phyloP scores from a whole-genome alignment of 768 basidiomycete species.

The Psilocybe azurescens region DNA sequence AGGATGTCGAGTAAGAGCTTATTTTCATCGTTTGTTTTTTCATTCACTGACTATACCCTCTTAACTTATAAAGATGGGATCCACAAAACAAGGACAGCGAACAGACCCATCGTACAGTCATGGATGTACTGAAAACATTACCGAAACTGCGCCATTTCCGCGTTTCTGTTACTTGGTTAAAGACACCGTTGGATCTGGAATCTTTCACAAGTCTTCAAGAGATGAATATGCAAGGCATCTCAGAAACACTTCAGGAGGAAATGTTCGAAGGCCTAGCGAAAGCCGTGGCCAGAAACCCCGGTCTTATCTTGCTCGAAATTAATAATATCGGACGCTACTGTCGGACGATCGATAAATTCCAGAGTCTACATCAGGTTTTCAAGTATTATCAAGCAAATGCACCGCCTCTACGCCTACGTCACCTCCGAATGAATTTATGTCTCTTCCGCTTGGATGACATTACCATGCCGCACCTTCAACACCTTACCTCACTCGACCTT shows the following conservation, averaged over 20 bases:
- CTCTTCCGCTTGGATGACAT: slow-evolving; percentile 5
- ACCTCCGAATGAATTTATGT: slow-evolving; percentile 4
- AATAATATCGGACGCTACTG: not conserved
- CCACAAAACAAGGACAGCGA: not conserved
- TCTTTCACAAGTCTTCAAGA: not conserved
- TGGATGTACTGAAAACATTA: not conserved
- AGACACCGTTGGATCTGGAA: not conserved
- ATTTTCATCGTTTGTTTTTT: not conserved
- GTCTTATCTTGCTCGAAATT: not conserved
- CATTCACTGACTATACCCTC: not conserved
- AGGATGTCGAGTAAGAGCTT: not conserved
- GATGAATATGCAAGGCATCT: not conserved
- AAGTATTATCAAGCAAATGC: not conserved
- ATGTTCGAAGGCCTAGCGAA: not conserved
- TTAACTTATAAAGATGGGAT: not conserved
- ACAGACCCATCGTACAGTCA: not conserved
- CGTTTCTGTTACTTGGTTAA: not conserved
- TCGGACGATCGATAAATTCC: not conserved
- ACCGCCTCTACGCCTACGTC: slow-evolving; percentile 2
- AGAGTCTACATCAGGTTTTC: not conserved
- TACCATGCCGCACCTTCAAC: slow-evolving; percentile 5
- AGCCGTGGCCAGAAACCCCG: not conserved
- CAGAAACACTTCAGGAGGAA: not conserved
- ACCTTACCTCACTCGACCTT: slow-evolving; percentile 13
- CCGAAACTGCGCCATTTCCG: not conserved